phyloP scores from a whole-genome alignment of 768 basidiomycete genomes.

The Boletus vinaceobasis region DNA sequence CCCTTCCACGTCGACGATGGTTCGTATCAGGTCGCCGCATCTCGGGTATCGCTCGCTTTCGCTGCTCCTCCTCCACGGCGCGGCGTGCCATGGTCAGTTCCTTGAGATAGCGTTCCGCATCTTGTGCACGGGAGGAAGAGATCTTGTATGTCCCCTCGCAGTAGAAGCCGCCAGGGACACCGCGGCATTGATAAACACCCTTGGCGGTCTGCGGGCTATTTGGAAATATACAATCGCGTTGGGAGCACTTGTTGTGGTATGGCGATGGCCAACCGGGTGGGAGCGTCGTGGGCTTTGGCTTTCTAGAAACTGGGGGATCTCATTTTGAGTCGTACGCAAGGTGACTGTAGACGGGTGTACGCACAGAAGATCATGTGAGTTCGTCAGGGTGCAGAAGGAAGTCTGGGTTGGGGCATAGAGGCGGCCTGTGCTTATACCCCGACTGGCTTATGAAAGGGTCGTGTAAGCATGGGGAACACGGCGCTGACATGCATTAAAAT shows the following conservation, averaged over 20 bases:
- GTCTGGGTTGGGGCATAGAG: not conserved
- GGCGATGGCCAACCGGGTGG: constrained; percentile 36
- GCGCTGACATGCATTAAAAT: constrained; percentile 30
- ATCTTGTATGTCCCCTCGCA: constrained; percentile 35
- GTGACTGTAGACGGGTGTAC: not conserved
- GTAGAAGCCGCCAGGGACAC: constrained; percentile 33
- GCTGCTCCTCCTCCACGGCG: constrained; percentile 29
- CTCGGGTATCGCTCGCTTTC: constrained; percentile 27
- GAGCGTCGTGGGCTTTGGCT: constrained; percentile 26
- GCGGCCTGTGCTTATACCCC: constrained; percentile 14
- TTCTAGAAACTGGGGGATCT: constrained; percentile 25
- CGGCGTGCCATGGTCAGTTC: constrained; percentile 23
- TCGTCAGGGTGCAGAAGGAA: constrained; percentile 13
- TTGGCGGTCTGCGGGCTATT: constrained; percentile 30
- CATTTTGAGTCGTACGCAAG: not conserved
- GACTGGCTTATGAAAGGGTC: constrained; percentile 26
- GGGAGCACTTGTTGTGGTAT: constrained; percentile 36
- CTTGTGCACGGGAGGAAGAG: constrained; percentile 32
- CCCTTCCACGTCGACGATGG: constrained; percentile 16
- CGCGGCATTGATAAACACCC: constrained; percentile 33
- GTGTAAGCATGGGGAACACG: constrained; percentile 15
- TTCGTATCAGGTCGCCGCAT: constrained; percentile 23
- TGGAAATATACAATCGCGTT: constrained; percentile 30
- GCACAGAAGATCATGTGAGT: constrained; percentile 28
- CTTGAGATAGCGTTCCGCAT: constrained; percentile 31